Conservation (phyloP, 2,329 filamentous ascomycete species). For the Bipolaris zeicola region DNA sequence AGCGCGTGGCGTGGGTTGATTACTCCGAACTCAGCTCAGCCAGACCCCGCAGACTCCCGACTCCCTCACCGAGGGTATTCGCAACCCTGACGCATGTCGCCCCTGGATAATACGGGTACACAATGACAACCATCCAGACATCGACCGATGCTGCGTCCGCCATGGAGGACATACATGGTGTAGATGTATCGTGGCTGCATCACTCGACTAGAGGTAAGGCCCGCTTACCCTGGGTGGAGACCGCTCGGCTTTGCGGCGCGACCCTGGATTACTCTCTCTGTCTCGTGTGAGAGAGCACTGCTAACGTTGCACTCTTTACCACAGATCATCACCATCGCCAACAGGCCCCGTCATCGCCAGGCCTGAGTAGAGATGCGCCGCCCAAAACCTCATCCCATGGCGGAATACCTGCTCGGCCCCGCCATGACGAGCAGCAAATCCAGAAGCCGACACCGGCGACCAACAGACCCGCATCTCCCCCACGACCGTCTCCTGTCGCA, state of each 20-base stretch:
- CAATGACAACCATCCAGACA: slow-evolving; percentile 31
- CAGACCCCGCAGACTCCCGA: slow-evolving; percentile 38
- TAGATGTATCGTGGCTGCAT: slow-evolving; percentile 93
- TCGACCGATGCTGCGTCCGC: slow-evolving; percentile 26
- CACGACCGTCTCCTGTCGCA: slow-evolving; percentile 29
- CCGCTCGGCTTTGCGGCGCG: slow-evolving; percentile 25
- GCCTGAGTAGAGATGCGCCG: slow-evolving; percentile 39
- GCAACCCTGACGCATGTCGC: slow-evolving; percentile 33
- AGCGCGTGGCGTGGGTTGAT: slow-evolving; percentile 23
- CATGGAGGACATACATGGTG: slow-evolving; percentile 81
- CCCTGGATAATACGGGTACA: slow-evolving; percentile 18
- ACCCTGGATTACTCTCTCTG: slow-evolving; percentile 1
- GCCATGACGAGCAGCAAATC: slow-evolving; percentile 24
- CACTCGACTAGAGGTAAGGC: slow-evolving; percentile 77
- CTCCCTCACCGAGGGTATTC: slow-evolving; percentile 21
- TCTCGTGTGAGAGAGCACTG: slow-evolving; percentile 10
- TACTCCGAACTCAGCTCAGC: slow-evolving; percentile 8
- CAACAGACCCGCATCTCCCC: slow-evolving; percentile 36
- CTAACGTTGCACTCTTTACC: slow-evolving; percentile 23
- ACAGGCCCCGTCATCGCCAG: slow-evolving; percentile 45
- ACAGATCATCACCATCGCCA: slow-evolving; percentile 47
- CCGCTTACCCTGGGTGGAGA: slow-evolving; percentile 36
- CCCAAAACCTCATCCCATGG: slow-evolving; percentile 46
- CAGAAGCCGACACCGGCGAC: slow-evolving; percentile 18
- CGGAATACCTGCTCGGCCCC: slow-evolving; percentile 29